Percentiles rank a stretch among this genome's conserved stretches.
These are phyloP conservation scores for Fusarium sp. DNA, from an alignment of 2,329 filamentous ascomycete species.

Conservation along the genomic window DNA sequence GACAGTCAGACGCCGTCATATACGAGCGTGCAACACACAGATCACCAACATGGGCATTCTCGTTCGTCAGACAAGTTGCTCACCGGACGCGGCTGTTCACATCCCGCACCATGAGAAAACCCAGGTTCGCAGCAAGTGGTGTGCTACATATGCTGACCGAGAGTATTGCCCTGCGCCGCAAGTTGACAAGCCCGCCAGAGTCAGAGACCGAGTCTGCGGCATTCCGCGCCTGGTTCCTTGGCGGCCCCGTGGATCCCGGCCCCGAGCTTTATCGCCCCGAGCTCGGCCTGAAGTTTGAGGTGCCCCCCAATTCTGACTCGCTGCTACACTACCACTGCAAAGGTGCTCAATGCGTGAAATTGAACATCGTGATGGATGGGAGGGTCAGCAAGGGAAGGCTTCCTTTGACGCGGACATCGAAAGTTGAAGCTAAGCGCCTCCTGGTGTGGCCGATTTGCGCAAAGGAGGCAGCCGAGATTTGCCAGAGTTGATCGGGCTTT, in stretches of 20 bases:
- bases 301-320: conserved; percentile 38
- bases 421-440: conserved; percentile 38
- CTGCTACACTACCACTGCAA: conserved; percentile 23
- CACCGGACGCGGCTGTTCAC: conserved; percentile 24
- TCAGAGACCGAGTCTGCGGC: conserved; percentile 26
- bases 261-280: conserved; percentile 40
- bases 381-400: conserved; percentile 28
- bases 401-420: conserved; percentile 29
- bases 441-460: conserved; percentile 8
- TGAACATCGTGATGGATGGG: conserved; percentile 7
- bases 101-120: conserved; percentile 10
- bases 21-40: conserved; percentile 23
- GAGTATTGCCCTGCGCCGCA: conserved; percentile 6
- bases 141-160: conserved; percentile 19
- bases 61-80: conserved; percentile 18
- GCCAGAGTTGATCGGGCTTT: conserved; percentile 1
- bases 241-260: conserved; percentile 32
- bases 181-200: conserved; percentile 6
- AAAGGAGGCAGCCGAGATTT: conserved; percentile 16
- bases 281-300: conserved; percentile 41
- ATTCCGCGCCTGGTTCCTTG: conserved; percentile 26
- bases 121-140: background rate
- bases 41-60: background rate
- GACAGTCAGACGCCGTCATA: conserved; percentile 12
- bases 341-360: conserved; percentile 34